These are phyloP conservation scores for Brassica cretica DNA, from an alignment of 345 rosid species.

Conservation along the genomic window DNA sequence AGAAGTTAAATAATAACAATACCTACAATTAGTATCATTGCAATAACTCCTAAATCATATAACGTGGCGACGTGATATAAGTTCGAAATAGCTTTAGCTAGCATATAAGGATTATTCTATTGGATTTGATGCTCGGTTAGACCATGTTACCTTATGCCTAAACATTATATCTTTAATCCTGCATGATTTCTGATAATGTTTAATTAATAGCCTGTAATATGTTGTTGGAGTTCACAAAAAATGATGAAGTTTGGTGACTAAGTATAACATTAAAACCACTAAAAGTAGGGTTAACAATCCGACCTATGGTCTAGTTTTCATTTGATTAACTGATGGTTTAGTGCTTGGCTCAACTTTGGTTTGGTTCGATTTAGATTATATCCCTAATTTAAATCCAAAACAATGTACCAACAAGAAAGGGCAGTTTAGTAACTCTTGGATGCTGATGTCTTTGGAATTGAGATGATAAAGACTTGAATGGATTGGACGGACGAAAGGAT, in stretches of 20 bases:
- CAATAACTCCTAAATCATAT: conserved; percentile 1
- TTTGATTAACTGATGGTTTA: background rate
- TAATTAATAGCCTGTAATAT: background rate
- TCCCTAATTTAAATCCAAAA: background rate
- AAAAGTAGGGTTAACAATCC: background rate
- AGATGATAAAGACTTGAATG: conserved; percentile 13
- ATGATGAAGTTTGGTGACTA: background rate
- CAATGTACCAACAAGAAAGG: background rate
- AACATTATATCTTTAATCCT: conserved; percentile 43
- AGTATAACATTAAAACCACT: background rate
- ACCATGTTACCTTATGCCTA: conserved; percentile 65
- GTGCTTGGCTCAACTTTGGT: background rate
- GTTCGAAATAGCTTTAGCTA: conserved; percentile 42
- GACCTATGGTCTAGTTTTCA: background rate
- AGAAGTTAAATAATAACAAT: conserved; percentile 23
- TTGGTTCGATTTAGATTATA: background rate
- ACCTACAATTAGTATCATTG: conserved; percentile 6
- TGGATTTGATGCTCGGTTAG: conserved; percentile 46
- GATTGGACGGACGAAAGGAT: conserved; percentile 10
- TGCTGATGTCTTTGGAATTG: background rate
- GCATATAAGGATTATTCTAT: conserved; percentile 40
- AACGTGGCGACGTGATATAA: conserved; percentile 53
- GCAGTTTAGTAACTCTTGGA: background rate
- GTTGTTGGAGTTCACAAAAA: background rate
- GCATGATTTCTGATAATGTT: background rate